Conservation (phyloP, 768 basidiomycete species). For the Hygrophoropsis aurantiaca region DNA sequence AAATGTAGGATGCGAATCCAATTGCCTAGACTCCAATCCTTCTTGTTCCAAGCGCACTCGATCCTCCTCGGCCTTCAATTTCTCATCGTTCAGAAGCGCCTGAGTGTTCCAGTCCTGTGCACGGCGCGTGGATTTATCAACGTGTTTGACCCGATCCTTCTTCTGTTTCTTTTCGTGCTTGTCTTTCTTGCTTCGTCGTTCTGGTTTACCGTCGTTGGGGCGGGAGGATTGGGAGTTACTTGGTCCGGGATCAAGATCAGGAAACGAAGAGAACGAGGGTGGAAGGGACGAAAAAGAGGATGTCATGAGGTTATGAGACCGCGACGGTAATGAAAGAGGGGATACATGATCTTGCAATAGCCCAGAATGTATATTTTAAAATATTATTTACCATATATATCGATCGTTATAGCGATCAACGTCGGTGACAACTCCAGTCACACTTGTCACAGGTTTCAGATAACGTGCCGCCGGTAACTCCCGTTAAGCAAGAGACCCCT, state of each 20-base stretch:
- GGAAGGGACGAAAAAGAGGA: conserved; percentile 65
- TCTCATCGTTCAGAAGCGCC: conserved; percentile 27
- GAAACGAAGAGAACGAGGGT: conserved; percentile 70
- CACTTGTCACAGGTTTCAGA: neutral
- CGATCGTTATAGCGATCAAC: too few relatives aligned
- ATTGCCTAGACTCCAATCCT: conserved; percentile 18
- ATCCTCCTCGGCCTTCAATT: conserved; percentile 35
- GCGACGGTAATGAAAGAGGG: too few relatives aligned
- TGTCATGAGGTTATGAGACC: conserved; percentile 40
- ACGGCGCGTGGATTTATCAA: conserved; percentile 20
- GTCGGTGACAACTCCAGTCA: too few relatives aligned
- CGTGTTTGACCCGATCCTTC: conserved; percentile 29
- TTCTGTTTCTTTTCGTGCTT: conserved; percentile 27
- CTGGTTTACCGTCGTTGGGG: conserved; percentile 16
- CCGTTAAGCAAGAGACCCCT: neutral
- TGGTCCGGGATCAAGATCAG: conserved; percentile 52
- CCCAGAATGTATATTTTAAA: too few relatives aligned
- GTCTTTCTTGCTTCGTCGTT: conserved; percentile 19
- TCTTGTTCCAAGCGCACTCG: conserved; percentile 20
- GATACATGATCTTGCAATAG: too few relatives aligned
- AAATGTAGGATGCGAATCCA: conserved; percentile 38
- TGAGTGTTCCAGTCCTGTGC: conserved; percentile 13
- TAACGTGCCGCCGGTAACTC: neutral
- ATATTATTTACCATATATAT: too few relatives aligned
- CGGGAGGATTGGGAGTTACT: conserved; percentile 19